Evolutionary conservation across 2,329 filamentous ascomycete genomes (phyloP).

Genomic region (Falciphora oryzae): DNA sequence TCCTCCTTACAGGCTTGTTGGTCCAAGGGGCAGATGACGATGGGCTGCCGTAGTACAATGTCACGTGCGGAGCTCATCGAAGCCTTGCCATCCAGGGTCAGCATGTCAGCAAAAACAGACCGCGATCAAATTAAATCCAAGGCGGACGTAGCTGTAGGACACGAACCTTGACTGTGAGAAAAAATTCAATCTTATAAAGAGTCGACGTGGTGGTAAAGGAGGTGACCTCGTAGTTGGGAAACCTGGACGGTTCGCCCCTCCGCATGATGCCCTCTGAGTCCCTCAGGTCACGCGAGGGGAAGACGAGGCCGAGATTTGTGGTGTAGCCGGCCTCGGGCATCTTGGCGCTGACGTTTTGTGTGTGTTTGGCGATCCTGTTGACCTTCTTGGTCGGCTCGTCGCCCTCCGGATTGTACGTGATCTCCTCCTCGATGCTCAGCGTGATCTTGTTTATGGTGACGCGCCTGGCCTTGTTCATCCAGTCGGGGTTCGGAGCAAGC

Average conservation of each 20-base stretch:
- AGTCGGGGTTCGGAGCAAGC: conserved; percentile 85
- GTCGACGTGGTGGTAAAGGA: conserved; percentile 93
- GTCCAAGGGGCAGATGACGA: conserved; percentile 93
- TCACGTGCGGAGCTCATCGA: conserved; percentile 83
- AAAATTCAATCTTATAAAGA: conserved; percentile 98
- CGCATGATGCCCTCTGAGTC: conserved; percentile 85
- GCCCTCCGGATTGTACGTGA: conserved; percentile 97
- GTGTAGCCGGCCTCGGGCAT: conserved; percentile 89
- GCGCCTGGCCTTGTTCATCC: conserved; percentile 81
- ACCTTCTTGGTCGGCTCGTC: conserved; percentile 89
- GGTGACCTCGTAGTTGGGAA: conserved; percentile 80
- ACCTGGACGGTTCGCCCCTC: conserved; percentile 69
- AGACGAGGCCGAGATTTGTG: conserved; percentile 85
- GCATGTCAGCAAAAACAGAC: conserved; percentile 3
- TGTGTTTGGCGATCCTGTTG: conserved; percentile 80
- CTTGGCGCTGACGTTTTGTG: conserved; percentile 73
- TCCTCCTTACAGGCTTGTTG: conserved; percentile 95
- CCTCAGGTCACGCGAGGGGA: conserved; percentile 81
- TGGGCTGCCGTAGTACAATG: conserved; percentile 82
- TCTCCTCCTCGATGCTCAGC: conserved; percentile 91
- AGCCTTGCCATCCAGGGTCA: conserved; percentile 50
- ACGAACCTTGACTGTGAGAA: conserved; percentile 81
- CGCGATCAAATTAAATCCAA: conserved; percentile 2
- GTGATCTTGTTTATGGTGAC: conserved; percentile 94
- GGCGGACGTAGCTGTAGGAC: not conserved